These are phyloP conservation scores for Hymenoscyphus fraxineus DNA, from an alignment of 2,329 filamentous ascomycete species.

Conservation along the genomic window DNA sequence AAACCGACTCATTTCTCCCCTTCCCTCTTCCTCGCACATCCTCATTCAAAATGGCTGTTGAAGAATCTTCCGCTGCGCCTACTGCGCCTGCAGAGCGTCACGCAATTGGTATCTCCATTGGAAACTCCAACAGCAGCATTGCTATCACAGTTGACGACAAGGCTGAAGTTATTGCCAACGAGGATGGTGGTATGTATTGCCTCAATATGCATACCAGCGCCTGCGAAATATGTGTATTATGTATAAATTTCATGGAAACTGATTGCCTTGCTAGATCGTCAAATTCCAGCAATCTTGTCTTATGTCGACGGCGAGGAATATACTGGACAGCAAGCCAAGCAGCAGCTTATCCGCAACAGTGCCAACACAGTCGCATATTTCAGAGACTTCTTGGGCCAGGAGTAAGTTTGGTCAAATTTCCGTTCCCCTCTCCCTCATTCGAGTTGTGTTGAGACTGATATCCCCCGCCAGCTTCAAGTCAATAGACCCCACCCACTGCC, in stretches of 20 bases:
- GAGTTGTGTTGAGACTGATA: constrained; percentile 22
- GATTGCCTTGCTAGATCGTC: constrained; percentile 63
- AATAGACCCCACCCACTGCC: constrained; percentile 93
- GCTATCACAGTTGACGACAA: constrained; percentile 91
- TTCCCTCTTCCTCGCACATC: neutral
- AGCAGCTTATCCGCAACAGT: constrained; percentile 86
- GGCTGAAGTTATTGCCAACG: constrained; percentile 96
- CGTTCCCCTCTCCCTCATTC: neutral
- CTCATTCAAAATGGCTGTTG: constrained; percentile 30
- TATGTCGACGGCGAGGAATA: constrained; percentile 97
- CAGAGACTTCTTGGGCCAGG: constrained; percentile 90
- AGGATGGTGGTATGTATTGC: constrained; percentile 75
- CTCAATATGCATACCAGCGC: neutral
- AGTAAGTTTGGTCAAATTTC: constrained; percentile 53
- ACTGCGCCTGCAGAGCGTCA: constrained; percentile 54
- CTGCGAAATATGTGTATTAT: neutral
- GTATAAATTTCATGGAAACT: neutral
- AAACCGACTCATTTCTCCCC: neutral
- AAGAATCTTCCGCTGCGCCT: constrained; percentile 14
- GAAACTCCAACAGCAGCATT: constrained; percentile 98
- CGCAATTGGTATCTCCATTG: constrained; percentile 94
- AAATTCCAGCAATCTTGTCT: constrained; percentile 91
- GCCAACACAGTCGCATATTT: constrained; percentile 94
- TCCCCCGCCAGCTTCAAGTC: constrained; percentile 68
- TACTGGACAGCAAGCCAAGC: constrained; percentile 92